A percentile compares a stretch with the other conserved stretches of the same genome.
These are phyloP conservation scores for Thecaphora frezii DNA, from an alignment of 1,284 basidiomycete genomes.

Conservation along the genomic window DNA sequence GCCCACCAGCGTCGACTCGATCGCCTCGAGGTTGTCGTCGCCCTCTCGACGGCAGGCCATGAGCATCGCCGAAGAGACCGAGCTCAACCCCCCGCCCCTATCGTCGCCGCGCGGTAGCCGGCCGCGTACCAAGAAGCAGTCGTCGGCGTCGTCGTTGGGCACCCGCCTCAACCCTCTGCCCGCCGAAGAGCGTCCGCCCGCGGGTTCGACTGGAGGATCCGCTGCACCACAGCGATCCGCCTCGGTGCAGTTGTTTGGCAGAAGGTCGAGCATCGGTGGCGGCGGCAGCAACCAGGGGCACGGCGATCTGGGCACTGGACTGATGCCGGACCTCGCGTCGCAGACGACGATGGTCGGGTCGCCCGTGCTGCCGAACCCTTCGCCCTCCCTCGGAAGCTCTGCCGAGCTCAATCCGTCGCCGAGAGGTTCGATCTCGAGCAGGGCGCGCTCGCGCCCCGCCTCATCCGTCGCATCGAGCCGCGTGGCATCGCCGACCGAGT, in stretches of 20 bases:
- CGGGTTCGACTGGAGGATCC: conserved; percentile 23
- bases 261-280: conserved; percentile 3
- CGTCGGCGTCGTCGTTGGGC: background rate
- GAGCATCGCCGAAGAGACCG: conserved; percentile 2
- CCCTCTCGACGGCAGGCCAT: background rate
- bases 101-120: background rate
- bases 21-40: background rate
- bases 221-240: conserved; percentile 26
- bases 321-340: conserved; percentile 2
- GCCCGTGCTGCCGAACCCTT: conserved; percentile 5
- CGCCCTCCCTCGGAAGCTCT: conserved; percentile 32
- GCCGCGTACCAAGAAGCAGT: background rate
- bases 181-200: conserved; percentile 18
- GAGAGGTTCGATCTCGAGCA: conserved; percentile 19
- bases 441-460: conserved; percentile 10
- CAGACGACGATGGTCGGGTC: background rate
- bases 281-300: conserved; percentile 10
- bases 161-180: conserved; percentile 9
- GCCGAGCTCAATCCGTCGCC: conserved; percentile 31
- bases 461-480: conserved; percentile 3
- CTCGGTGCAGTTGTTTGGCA: conserved; percentile 29
- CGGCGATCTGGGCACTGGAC: conserved; percentile 25
- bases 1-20: background rate
- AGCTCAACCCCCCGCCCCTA: background rate
- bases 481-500: background rate